Base-by-base conservation (phyloP, 495 filamentous ascomycete species). In the Lasiosphaeris hirsuta region DNA sequence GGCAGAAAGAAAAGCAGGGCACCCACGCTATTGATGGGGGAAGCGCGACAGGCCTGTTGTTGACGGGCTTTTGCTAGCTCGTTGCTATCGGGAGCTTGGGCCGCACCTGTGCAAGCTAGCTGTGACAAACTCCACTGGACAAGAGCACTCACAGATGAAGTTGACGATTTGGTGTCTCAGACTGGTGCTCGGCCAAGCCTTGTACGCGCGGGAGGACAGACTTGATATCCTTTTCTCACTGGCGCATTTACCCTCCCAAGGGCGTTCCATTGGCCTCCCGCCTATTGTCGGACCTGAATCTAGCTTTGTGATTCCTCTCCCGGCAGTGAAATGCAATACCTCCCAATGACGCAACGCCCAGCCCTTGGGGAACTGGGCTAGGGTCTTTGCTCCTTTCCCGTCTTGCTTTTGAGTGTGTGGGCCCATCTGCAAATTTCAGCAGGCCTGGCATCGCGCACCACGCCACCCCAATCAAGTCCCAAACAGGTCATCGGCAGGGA, bases 311-410 rank as follows among this genome's bases (percentile, higher is more conserved):
- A 30, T 30, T 2, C 53, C 41, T 55, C 41, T 41, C 42, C 45
- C 53, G 53, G 53, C 41, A 55, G 53, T 45, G 41, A 15, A 3
- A 41, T 55, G 53, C 53, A 47, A 55, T 46, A 38, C 53, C 40
- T 55, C 42, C 53, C 53, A 55, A 55, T 55, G 53, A 55, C 53
- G 53, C 53, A 55, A 47, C 15, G 42, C 42, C 53, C 41, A 47
- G 53, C 23, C 1, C 34, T 30, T 47, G 18, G 19, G 4, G 51
- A 18, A 43, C 39, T 15, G 4, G 18, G 10, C 17, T 3, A 15
- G 14, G 41, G 19, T 3, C 15, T 43, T 34, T 39, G 40, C 41
- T 44, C 17, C 34, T 17, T 46, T 38, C 53, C 41, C 42, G 49
- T 17, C 34, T n/a, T 30, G 18, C 38, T 18, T 35, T 19, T 18